These are phyloP conservation scores for Podaxis mareebaensis DNA, from an alignment of 768 basidiomycete genomes.

Conservation along the genomic window DNA sequence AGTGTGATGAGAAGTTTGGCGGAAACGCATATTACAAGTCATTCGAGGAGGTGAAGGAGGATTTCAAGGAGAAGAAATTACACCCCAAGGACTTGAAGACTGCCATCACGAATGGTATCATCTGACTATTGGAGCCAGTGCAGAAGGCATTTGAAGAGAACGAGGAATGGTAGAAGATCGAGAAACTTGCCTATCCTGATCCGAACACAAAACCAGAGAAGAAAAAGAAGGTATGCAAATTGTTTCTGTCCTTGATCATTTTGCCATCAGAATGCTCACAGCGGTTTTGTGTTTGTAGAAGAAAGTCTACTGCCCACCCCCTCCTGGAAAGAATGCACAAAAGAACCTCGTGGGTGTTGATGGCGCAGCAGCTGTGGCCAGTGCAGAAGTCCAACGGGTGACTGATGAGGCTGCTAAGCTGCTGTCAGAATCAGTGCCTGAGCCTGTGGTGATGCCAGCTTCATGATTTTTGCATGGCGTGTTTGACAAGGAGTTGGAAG, in stretches of 20 bases:
- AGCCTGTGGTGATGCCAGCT: neutral
- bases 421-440: conserved; percentile 2
- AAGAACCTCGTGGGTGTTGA: conserved; percentile 21
- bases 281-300: conserved; percentile 42
- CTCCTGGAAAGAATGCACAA: conserved; percentile 65
- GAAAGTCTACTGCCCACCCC: conserved; percentile 83
- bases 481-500: neutral
- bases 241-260: neutral
- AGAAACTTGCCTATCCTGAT: conserved; percentile 83
- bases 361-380: conserved; percentile 1
- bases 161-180: conserved; percentile 79
- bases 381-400: conserved; percentile 19
- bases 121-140: conserved; percentile 77
- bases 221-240: conserved; percentile 57
- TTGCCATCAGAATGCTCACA: neutral
- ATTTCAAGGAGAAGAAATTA: conserved; percentile 73
- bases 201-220: conserved; percentile 61
- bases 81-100: conserved; percentile 92
- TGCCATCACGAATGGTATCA: conserved; percentile 72
- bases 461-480: neutral
- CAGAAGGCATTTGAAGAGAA: conserved; percentile 72
- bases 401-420: conserved; percentile 20
- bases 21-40: conserved; percentile 73
- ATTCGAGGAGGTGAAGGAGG: conserved; percentile 66
- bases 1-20: conserved; percentile 78